Conservation (phyloP, 129 eudicot genomes). For the Chrysanthemum makinoi region DNA sequence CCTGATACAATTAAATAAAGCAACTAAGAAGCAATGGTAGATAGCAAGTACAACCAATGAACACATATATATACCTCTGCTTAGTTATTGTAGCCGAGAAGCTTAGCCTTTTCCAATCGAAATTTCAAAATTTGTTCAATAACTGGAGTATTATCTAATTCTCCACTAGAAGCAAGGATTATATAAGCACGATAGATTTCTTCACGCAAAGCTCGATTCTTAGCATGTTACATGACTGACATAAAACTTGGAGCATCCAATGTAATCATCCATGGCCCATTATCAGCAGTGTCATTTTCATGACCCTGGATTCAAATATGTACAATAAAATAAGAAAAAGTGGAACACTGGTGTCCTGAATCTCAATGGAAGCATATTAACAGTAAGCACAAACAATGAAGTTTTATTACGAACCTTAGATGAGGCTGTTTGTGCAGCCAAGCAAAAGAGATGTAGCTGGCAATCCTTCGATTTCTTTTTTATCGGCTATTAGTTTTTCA, state of each 20-base stretch:
- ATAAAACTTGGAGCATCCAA: constrained; percentile 89
- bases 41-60: constrained; percentile 7
- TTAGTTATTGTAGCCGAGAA: constrained; percentile 89
- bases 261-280: constrained; percentile 94
- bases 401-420: constrained; percentile 50
- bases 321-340: constrained; percentile 4
- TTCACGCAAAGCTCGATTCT: constrained; percentile 79
- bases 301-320: constrained; percentile 57
- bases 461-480: constrained; percentile 82
- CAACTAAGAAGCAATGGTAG: neutral
- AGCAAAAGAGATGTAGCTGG: constrained; percentile 80
- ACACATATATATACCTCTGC: constrained; percentile 64
- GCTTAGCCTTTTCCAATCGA: constrained; percentile 88
- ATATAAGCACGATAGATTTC: constrained; percentile 85
- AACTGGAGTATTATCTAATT: constrained; percentile 77
- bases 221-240: constrained; percentile 93
- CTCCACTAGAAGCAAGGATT: constrained; percentile 89
- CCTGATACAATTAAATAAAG: constrained; percentile 39
- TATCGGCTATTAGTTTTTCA: constrained; percentile 73
- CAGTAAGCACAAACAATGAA: neutral
- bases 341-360: neutral
- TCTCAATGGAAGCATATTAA: neutral
- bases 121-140: constrained; percentile 84
- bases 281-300: constrained; percentile 88
- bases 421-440: constrained; percentile 86